Base-by-base conservation (phyloP, 1,139 yeast genomes). In the Debaryomyces subglobosus region DNA sequence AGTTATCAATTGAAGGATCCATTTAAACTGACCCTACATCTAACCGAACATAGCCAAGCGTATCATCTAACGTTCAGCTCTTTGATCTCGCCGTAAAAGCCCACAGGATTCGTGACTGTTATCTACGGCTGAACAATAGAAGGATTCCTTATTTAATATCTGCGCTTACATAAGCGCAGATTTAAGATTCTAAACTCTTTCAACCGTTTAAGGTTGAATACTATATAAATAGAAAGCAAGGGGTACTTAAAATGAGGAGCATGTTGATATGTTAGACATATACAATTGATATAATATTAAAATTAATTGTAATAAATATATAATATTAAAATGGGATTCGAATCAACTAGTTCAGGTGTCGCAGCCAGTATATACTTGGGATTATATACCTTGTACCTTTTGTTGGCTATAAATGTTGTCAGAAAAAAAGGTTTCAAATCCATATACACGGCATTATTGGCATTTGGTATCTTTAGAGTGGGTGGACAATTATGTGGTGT, bases 401-500 rank as follows among this genome's bases (percentile, higher is more conserved):
- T 50, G 1, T 49, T 63, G 13, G 59, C 65, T 1, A 25, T 56
- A 13, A 48, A 49, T 10, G 45, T 54, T 0, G 52, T 67, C 2
- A 29, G 30, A 13, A 53, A 58, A 32, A 56, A 53, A 46, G 72
- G 74, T 0, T 54, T 54, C 33, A 62, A 51, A 41, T 53, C 65
- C 7, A 47, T 58, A 1, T 71, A 60, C 48, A 49, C 64, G 1
- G 52, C 60, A 10, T 52, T 72, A 15, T 48, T 61, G 12, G 35
- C 65, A 2, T 70, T 65, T 49, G 72, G 71, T 2, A 4, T 71
- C 2, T 53, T 72, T 47, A 58, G 77, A 49, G 53, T 67, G 4
- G 68, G 63, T 1, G 74, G 73, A 24, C 77, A 72, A 49, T 47
- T 71, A 8, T 62, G 69, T 50, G 77, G 75, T 3, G 62, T 71